Percentiles rank a stretch among this genome's conserved stretches.
phyloP scores from a whole-genome alignment of 2,329 filamentous ascomycete genomes.

The Cucurbitaria berberidis region DNA sequence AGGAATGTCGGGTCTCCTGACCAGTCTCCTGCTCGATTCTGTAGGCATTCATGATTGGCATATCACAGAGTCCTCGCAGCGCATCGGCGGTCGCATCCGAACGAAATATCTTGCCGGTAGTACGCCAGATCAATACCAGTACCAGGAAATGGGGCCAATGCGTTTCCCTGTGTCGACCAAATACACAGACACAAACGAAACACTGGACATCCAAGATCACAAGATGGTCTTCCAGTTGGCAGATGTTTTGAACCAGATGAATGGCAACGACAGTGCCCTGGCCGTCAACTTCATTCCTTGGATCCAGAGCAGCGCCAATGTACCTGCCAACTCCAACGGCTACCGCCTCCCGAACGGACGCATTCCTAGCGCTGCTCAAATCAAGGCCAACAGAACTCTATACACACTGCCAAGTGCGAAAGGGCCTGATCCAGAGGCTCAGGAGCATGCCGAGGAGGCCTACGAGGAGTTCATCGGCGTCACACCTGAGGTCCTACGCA shows the following conservation, averaged over 20 bases:
- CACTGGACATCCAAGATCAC: conserved; percentile 66
- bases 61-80: conserved; percentile 65
- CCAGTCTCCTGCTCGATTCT: conserved; percentile 54
- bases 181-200: conserved; percentile 61
- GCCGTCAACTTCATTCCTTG: conserved; percentile 68
- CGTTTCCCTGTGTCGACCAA: conserved; percentile 62
- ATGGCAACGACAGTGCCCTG: conserved; percentile 56
- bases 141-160: conserved; percentile 73
- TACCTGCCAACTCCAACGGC: conserved; percentile 52
- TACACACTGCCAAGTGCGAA: conserved; percentile 19
- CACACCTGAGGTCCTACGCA: conserved; percentile 38
- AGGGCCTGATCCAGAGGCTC: conserved; percentile 25
- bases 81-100: conserved; percentile 68
- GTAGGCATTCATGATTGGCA: conserved; percentile 66
- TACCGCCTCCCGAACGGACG: conserved; percentile 43
- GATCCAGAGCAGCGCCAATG: conserved; percentile 64
- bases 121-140: conserved; percentile 67
- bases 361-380: conserved; percentile 40
- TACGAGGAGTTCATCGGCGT: conserved; percentile 26
- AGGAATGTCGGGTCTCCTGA: conserved; percentile 71
- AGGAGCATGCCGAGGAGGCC: conserved; percentile 27
- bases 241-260: conserved; percentile 65
- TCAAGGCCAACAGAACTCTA: conserved; percentile 34
- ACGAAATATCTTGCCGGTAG: conserved; percentile 67
- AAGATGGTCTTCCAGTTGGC: conserved; percentile 69